Percentiles rank a stretch among this genome's conserved stretches.
Conservation (phyloP, 768 basidiomycete genomes). For the Inosperma sp. region DNA sequence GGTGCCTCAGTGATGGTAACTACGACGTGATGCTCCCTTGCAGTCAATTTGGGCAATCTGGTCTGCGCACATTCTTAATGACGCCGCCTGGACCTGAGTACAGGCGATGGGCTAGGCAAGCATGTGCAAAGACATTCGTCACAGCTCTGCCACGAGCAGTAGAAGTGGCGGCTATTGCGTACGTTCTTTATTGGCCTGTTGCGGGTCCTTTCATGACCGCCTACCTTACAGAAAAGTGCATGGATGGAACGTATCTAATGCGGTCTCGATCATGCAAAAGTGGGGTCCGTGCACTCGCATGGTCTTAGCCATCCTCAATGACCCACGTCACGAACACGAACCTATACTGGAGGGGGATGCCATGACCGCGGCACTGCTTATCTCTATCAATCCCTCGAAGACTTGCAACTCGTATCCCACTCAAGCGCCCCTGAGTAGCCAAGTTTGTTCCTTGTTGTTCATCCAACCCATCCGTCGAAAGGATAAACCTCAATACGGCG, state of each 20-base stretch:
- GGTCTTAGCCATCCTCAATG: neutral
- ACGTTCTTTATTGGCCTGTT: neutral
- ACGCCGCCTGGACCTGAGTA: neutral
- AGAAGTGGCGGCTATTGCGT: conserved; percentile 6
- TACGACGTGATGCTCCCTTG: neutral
- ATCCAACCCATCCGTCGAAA: conserved; percentile 1
- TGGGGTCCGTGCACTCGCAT: conserved; percentile 1
- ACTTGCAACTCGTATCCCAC: neutral
- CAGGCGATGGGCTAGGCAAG: neutral
- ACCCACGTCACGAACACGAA: neutral
- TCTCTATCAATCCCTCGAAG: neutral
- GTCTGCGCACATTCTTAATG: neutral
- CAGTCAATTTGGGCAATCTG: neutral
- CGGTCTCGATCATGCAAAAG: neutral
- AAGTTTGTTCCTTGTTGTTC: neutral
- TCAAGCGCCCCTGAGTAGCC: neutral
- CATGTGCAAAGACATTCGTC: neutral
- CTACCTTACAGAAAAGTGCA: neutral
- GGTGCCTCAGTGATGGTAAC: neutral
- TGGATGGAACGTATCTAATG: neutral
- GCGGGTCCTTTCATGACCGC: neutral
- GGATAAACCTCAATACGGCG: neutral
- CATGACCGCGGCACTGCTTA: neutral
- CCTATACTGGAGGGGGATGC: neutral
- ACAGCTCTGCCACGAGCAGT: neutral